Base-by-base conservation (phyloP, 805 yeast genomes). In the Monosporozyma unispora region DNA sequence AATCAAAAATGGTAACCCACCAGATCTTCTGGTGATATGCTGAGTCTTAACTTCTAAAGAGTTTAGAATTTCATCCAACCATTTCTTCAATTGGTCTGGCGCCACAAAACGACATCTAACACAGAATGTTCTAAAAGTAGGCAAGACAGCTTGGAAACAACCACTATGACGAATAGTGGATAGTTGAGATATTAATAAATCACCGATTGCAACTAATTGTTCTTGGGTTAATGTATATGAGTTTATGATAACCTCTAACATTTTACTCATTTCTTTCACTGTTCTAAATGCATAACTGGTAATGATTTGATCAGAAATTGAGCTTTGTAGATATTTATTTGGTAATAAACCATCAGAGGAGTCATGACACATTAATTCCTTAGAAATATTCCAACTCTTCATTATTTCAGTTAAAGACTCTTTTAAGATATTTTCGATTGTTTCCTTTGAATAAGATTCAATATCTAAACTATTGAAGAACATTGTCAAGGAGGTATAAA, bases 141-240 rank as follows among this genome's bases (percentile, higher is more conserved):
- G 96, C 54, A 86, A 82, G 0, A 90, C 84, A 0, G 97, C 81
- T 9, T 95, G 82, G 53, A 91, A 87, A 0, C 97, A 96, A 29
- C 98, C 98, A 52, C 95, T 76, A 57, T 93, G 98, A 43, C 90
- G 78, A 19, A 90, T 82, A 0, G 80, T 72, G 3, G 87, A 75
- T 33, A 93, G 69, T 61, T 89, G 95, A 10, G 70, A 75, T 50
- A 84, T 72, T 2, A 87, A 63, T 5, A 82, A 58, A 1, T 76
- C 73, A 10, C 93, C 87, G 18, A 71, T 59, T 16, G 54, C 47
- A 1, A 52, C 25, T 35, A 72, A 42, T 35, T 63, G 62, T 1
- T 54, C 54, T 7, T 52, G 18, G 0, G 60, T 31, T 10, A 69
- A 48, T 0, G 72, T 63, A 3, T 63, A 58, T 3, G 54, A 54